Conservation (phyloP, 257 asterid genomes). For the Nicotiana sylvestris region DNA sequence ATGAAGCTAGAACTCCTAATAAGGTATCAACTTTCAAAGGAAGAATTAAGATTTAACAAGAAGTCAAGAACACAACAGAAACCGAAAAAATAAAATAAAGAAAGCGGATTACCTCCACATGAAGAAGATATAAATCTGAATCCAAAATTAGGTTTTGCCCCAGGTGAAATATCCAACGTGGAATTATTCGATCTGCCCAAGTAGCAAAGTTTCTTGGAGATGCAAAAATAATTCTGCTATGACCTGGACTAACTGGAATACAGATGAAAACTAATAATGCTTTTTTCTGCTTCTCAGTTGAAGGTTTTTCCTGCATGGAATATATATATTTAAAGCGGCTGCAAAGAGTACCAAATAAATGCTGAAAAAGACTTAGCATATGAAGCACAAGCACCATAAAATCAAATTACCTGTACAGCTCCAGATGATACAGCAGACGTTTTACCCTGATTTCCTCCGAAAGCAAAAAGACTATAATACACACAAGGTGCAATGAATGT, state of each 20-base stretch:
- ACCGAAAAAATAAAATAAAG: background rate
- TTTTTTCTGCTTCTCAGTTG: conserved; percentile 27
- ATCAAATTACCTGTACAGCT: conserved; percentile 32
- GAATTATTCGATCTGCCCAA: conserved; percentile 54
- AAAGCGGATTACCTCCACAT: conserved; percentile 46
- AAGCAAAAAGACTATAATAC: conserved; percentile 46
- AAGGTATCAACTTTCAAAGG: background rate
- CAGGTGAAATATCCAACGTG: conserved; percentile 69
- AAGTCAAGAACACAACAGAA: background rate
- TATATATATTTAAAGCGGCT: background rate
- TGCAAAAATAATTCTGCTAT: conserved; percentile 65
- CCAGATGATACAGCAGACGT: conserved; percentile 31
- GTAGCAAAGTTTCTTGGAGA: conserved; percentile 72
- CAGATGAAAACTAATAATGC: conserved; percentile 61
- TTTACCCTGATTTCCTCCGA: conserved; percentile 30
- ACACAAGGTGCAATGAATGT: conserved; percentile 55
- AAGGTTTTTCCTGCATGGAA: conserved; percentile 35
- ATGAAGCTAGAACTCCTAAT: background rate
- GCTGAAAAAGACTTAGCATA: background rate
- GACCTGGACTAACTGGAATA: conserved; percentile 75
- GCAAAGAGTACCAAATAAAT: conserved; percentile 3
- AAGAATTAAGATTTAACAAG: background rate
- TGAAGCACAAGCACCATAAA: background rate
- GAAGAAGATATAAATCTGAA: conserved; percentile 76
- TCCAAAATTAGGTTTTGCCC: conserved; percentile 66